Base-by-base conservation (phyloP, 768 basidiomycete species). In the Pilatotrama ljubarskyi region DNA sequence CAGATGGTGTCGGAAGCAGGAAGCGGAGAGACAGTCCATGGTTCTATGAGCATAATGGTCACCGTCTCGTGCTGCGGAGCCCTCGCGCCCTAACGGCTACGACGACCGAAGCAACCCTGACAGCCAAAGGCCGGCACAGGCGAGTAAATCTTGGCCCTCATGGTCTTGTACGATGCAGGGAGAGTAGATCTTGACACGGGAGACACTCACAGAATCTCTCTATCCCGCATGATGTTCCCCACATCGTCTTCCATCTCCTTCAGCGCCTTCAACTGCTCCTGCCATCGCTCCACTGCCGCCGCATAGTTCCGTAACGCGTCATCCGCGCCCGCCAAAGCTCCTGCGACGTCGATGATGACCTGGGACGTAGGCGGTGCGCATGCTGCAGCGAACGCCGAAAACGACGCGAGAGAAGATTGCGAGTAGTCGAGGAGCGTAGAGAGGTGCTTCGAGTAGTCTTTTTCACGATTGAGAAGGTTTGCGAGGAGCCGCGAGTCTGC, bases 191-290 rank as follows among this genome's bases (percentile, higher is more conserved):
- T 10, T 5, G 10, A 32, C 29, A 10, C 29, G 29, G 10, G 5
- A 32, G 29, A 32, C 29, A 80, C 88, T 68, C 62, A 92, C 91
- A 93, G 78, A 63, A 94, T 93, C 66, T 93, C 91, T 44, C 89
- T 76, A 72, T 93, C 91, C 5, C 88, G 76, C 60, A 90, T 74
- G 52, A 92, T 77, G 63, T 83, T 85, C 3, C 77, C 78, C 4
- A 93, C 83, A 57, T 90, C 90, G 44, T 91, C 87, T 72, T 93
- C 90, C 54, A 88, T 76, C 10, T 75, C 75, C 68, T 86, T 89
- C 62, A 94, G 74, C 2, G 72, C 72, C 60, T 76, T 78, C 61
- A 93, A 78, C 56, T 82, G 77, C 29, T 83, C 83, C 35, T 83
- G 78, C 84, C 90, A 93, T 17, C 78, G 70, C 37, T 92, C 87